A percentile compares a stretch with the other conserved stretches of the same genome.
These are phyloP conservation scores for Lactifluus piperatus DNA, from an alignment of 768 basidiomycete species.

Conservation along the genomic window DNA sequence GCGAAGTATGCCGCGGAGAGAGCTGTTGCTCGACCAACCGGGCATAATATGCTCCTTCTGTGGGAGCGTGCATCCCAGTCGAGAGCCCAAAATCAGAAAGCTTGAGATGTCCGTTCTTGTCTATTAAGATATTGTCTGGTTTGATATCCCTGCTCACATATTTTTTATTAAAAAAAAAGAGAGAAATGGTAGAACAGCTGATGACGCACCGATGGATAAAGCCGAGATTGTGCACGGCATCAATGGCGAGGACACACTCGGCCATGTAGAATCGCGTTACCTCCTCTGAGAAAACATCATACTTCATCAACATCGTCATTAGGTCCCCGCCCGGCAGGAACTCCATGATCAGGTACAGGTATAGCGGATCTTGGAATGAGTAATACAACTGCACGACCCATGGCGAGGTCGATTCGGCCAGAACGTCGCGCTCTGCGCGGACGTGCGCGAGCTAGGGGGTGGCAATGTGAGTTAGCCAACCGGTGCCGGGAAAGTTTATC, in stretches of 20 bases:
- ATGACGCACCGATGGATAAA: slow-evolving; percentile 87
- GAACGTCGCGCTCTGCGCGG: slow-evolving; percentile 91
- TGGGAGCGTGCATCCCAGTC: slow-evolving; percentile 96
- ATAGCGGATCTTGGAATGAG: slow-evolving; percentile 90
- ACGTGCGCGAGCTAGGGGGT: slow-evolving; percentile 82
- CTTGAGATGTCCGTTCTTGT: slow-evolving; percentile 95
- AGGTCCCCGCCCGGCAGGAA: slow-evolving; percentile 97
- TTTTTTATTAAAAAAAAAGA: background rate
- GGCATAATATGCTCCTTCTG: slow-evolving; percentile 93
- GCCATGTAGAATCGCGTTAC: slow-evolving; percentile 99
- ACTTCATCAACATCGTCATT: slow-evolving; percentile 99
- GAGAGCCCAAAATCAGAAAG: slow-evolving; percentile 98
- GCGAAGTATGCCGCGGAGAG: slow-evolving; percentile 40
- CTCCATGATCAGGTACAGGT: slow-evolving; percentile 97
- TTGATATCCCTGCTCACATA: slow-evolving; percentile 77
- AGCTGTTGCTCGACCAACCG: slow-evolving; percentile 63
- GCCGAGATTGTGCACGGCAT: slow-evolving; percentile 93
- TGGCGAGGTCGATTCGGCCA: slow-evolving; percentile 88
- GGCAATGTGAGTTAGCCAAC: background rate
- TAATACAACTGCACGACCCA: slow-evolving; percentile 98
- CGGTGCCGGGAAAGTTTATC: background rate
- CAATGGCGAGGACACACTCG: slow-evolving; percentile 93
- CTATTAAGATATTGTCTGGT: slow-evolving; percentile 97
- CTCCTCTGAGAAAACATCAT: slow-evolving; percentile 97
- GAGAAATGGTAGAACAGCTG: background rate